Base-by-base conservation (phyloP, 495 filamentous ascomycete genomes). In the Niebla homalea region DNA sequence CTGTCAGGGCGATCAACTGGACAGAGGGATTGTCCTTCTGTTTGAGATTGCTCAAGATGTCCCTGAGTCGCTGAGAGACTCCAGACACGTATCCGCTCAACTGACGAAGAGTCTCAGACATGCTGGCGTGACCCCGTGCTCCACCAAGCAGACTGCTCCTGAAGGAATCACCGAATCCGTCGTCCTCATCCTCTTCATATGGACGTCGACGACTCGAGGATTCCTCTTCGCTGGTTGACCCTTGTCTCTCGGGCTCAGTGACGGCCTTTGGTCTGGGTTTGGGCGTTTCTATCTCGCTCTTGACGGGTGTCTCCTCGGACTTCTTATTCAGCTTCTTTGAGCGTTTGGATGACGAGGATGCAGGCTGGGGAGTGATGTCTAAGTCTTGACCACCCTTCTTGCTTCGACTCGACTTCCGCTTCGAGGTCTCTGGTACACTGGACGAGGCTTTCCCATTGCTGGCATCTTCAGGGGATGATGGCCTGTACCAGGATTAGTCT, bases 31-130 rank as follows among this genome's bases (percentile, higher is more conserved):
- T 87, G 37, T 89, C 87, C 64, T 93, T 93, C 56, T 84, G 80
- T 59, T 80, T 81, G 48, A 99, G 73, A 57, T 90, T 89, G 58
- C 70, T 74, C 53, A 97, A 76, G 45, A 95, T 85, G 52, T 88
- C 84, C 23, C 92, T 79, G 39, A 99, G 68, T 40, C 87, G 79
- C 5, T 80, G 74, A 21, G 85, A 84, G 50, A 87, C 78, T 32
- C 87, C 84, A 2, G 87, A 81, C 69, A 94, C 87, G 76, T 96
- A 92, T 53, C 92, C 89, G 51, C 76, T 92, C 54, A 98, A 67
- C 5, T 86, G 85, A 55, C 92, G 76, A 5, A 98, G 75, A 7
- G 88, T 93, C 57, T 70, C 85, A 18, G 86, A 85, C n/a, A 97
- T 70, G 26, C 75, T 76, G 54, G 75, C 67, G 2, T 82, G 72